phyloP scores from a whole-genome alignment of 176 grass and related monocot species.

The Canna indica region DNA sequence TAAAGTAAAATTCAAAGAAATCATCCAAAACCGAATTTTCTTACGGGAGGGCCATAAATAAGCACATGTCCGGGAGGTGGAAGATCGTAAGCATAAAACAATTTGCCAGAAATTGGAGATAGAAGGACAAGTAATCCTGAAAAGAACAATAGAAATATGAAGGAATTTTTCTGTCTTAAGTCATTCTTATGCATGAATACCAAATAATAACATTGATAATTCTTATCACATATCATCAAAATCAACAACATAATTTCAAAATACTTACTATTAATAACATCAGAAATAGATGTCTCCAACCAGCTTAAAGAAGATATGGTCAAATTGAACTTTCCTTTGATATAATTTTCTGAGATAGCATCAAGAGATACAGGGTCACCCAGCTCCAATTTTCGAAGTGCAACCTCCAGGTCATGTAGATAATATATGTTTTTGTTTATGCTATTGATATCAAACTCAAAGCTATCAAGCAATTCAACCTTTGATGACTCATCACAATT shows the following conservation, averaged over 20 bases:
- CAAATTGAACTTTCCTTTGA: slow-evolving; percentile 41
- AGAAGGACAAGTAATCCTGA: slow-evolving; percentile 71
- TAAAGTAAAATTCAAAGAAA: slow-evolving; percentile 15
- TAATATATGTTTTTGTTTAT: slow-evolving; percentile 6
- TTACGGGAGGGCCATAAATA: slow-evolving; percentile 80
- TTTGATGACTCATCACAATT: slow-evolving; percentile 40
- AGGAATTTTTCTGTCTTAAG: not conserved
- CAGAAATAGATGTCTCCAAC: slow-evolving; percentile 75
- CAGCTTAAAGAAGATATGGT: slow-evolving; percentile 68
- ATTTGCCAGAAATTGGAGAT: slow-evolving; percentile 48
- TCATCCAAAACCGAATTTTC: too few species aligned
- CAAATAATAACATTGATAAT: not conserved
- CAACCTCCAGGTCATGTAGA: slow-evolving; percentile 43
- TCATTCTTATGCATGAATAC: slow-evolving; percentile 11
- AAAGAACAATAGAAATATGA: slow-evolving; percentile 23
- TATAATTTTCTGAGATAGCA: slow-evolving; percentile 28
- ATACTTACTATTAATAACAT: slow-evolving; percentile 56
- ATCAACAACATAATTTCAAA: not conserved
- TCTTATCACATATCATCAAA: not conserved
- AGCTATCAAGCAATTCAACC: slow-evolving; percentile 32
- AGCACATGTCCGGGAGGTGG: slow-evolving; percentile 75
- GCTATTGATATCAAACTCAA: slow-evolving; percentile 39
- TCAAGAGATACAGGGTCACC: slow-evolving; percentile 56
- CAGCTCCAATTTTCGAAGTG: slow-evolving; percentile 52
- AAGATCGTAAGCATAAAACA: slow-evolving; percentile 43